These are phyloP conservation scores for Komagataella ulmi DNA, from an alignment of 805 yeast genomes.

Conservation along the genomic window DNA sequence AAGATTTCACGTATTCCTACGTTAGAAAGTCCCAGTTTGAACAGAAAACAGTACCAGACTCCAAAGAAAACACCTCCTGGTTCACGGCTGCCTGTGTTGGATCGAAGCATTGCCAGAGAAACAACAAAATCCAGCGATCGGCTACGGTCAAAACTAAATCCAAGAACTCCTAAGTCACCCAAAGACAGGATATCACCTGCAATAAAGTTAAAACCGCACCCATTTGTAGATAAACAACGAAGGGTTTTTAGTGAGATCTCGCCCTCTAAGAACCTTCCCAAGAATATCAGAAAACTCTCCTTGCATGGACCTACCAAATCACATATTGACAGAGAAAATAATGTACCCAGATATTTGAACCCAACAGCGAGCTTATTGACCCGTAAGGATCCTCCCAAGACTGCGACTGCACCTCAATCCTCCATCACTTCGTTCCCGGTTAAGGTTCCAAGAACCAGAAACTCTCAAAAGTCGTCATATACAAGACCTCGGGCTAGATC, in stretches of 20 bases:
- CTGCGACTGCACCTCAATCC: neutral
- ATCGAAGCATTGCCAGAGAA: conserved; percentile 2
- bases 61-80: conserved; percentile 1
- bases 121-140: neutral
- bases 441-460: neutral
- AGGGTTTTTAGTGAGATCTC: neutral
- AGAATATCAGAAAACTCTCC: neutral
- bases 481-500: conserved; percentile 1
- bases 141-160: neutral
- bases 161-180: neutral
- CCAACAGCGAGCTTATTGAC: neutral
- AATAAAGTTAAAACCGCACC: neutral
- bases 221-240: neutral
- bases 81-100: neutral
- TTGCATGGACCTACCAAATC: neutral
- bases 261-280: neutral
- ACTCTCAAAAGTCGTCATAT: conserved; percentile 1
- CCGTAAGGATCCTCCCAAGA: neutral
- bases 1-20: neutral
- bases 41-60: conserved; percentile 2
- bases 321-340: neutral
- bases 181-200: neutral
- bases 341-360: neutral
- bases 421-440: neutral
- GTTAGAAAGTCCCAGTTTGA: conserved; percentile 1